phyloP scores from a whole-genome alignment of 2,329 filamentous ascomycete genomes.

The Helicocarpus griseus region DNA sequence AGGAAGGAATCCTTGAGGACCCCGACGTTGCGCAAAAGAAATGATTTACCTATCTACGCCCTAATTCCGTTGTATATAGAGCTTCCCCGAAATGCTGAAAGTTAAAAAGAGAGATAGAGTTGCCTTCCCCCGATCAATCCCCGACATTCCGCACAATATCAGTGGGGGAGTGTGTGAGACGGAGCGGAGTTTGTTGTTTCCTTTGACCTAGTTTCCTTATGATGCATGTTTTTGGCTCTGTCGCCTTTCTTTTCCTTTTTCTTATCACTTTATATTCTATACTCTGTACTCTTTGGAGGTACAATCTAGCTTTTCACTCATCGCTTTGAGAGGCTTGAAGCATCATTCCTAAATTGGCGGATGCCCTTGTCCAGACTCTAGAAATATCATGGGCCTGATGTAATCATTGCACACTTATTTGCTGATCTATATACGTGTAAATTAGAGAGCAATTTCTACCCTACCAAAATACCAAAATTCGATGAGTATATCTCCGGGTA shows the following conservation, averaged over 20 bases:
- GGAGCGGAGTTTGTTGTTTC: constrained; percentile 1
- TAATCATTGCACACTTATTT: not conserved
- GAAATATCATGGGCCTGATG: constrained; percentile 1
- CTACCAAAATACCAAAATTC: not conserved
- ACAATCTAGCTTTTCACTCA: not conserved
- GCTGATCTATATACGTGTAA: not conserved
- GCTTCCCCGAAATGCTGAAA: not conserved
- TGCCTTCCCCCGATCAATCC: not conserved
- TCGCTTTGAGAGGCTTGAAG: not conserved
- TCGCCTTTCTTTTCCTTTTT: not conserved
- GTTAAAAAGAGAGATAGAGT: not conserved
- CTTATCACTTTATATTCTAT: not conserved
- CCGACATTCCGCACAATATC: not conserved
- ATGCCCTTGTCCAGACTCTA: not conserved
- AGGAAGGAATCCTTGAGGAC: constrained; percentile 85
- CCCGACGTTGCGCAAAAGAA: constrained; percentile 51
- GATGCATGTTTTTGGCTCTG: not conserved
- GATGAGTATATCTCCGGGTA: not conserved
- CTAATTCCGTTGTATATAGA: constrained; percentile 31
- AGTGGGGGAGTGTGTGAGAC: not conserved
- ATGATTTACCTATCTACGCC: constrained; percentile 19
- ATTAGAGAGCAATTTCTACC: not conserved
- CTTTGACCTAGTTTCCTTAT: not conserved
- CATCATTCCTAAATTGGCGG: not conserved
- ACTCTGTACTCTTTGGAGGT: not conserved